phyloP scores from a whole-genome alignment of 2,329 filamentous ascomycete species.

The Aspergillus floridensis region DNA sequence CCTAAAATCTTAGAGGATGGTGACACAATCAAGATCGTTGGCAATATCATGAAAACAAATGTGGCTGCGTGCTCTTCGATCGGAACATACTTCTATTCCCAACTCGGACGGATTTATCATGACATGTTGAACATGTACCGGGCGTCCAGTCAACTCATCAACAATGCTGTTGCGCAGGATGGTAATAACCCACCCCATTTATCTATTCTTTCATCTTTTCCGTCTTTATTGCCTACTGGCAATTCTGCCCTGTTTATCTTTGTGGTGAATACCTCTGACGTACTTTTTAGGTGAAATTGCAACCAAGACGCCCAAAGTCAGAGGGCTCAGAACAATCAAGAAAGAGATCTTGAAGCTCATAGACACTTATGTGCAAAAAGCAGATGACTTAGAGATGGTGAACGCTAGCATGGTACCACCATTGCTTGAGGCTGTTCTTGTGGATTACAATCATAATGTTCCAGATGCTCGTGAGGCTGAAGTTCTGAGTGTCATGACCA shows the following conservation, averaged over 20 bases:
- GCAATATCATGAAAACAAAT: constrained; percentile 99
- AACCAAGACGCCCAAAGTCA: constrained; percentile 95
- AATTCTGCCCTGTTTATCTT: not conserved
- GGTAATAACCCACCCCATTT: constrained; percentile 52
- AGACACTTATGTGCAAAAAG: constrained; percentile 96
- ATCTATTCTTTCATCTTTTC: not conserved
- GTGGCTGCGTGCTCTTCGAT: constrained; percentile 98
- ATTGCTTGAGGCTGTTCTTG: constrained; percentile 84
- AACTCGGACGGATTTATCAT: constrained; percentile 94
- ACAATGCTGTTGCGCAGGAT: constrained; percentile 81
- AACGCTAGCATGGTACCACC: constrained; percentile 94
- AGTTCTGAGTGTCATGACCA: constrained; percentile 95
- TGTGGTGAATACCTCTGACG: constrained; percentile 15
- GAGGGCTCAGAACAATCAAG: constrained; percentile 94
- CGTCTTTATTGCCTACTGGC: not conserved
- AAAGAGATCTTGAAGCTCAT: constrained; percentile 99
- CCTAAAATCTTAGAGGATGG: constrained; percentile 83
- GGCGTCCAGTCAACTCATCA: constrained; percentile 93
- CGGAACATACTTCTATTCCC: constrained; percentile 94
- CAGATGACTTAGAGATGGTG: constrained; percentile 91
- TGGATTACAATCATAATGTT: constrained; percentile 97
- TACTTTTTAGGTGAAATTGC: constrained; percentile 70
- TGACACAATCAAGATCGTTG: constrained; percentile 97
- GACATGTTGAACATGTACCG: constrained; percentile 99
- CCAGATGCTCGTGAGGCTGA: constrained; percentile 93